Evolutionary conservation across 306 rosid species (phyloP).

Genomic region (Quercus cerris): DNA sequence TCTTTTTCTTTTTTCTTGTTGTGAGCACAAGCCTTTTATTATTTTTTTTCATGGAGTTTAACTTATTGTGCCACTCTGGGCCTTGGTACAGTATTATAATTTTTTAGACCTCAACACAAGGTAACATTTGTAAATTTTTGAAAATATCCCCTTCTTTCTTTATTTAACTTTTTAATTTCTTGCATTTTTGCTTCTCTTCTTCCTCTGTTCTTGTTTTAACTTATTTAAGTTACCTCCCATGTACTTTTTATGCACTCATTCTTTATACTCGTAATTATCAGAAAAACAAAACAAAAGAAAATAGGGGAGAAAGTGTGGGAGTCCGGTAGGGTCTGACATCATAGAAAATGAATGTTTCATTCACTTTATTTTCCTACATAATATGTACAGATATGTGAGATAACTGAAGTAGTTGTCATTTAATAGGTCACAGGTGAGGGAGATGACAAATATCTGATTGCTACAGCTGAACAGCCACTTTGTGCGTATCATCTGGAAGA

Average conservation of each 20-base stretch:
- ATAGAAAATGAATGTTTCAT: neutral
- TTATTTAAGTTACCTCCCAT: neutral
- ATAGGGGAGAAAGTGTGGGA: neutral
- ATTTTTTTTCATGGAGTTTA: too few relatives aligned
- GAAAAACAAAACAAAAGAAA: neutral
- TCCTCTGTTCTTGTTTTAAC: neutral
- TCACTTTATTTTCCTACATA: neutral
- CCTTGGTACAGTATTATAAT: too few relatives aligned
- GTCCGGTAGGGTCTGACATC: neutral
- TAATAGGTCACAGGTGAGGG: constrained; percentile 95
- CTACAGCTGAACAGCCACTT: constrained; percentile 95
- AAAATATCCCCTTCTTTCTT: neutral
- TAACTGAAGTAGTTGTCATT: constrained; percentile 8
- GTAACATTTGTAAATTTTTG: constrained; percentile 33
- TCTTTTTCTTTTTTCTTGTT: too few relatives aligned
- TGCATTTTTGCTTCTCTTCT: neutral
- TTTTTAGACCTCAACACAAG: constrained; percentile 23
- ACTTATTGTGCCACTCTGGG: too few relatives aligned
- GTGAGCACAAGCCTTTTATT: too few relatives aligned
- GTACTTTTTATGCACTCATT: neutral
- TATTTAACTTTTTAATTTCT: neutral
- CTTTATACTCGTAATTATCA: neutral
- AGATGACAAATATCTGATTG: constrained; percentile 95
- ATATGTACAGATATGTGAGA: neutral
- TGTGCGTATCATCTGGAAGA: constrained; percentile 86